Base-by-base conservation (phyloP, 345 rosid genomes). In the Hibiscus mutabilis region DNA sequence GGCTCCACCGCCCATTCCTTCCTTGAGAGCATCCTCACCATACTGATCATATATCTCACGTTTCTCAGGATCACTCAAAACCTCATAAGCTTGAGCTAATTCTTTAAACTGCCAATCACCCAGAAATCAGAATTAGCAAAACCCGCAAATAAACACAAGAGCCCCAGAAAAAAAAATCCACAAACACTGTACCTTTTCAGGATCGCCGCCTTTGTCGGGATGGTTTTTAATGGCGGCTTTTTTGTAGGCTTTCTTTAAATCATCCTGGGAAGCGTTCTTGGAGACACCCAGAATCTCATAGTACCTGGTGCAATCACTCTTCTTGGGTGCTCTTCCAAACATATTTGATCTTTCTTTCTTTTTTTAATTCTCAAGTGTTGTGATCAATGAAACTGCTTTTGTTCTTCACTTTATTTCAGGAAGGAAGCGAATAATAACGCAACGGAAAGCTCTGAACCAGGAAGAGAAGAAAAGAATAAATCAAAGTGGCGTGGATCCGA, bases 141-240 rank as follows among this genome's bases (percentile, higher is more conserved):
- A 16, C 56, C 56, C 56, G 6, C 2, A 7, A 15, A 27, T 29
- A 24, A 58, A 3, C 31, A 58, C 13, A 12, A 51, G 56, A 51
- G n/a, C 5, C 56, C 56, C 56, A 51, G 56, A 15, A 49, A n/a
- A 49, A n/a, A 51, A 18, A 52, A 52, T 52, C 57, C 18, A 0
- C 57, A 52, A 49, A 16, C 0, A 10, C 25, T 58, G 15, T 58
- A 91, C 97, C 96, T 91, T 91, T 74, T 89, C 97, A 6, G 98
- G 93, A 83, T 91, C 98, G 55, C 98, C 98, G 11, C 98, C 97
- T 81, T 93, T 93, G 58, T 93, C 97, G 18, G 98, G 98, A 75
- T 93, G 98, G 61, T 93, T 91, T 83, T 89, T 91, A 77, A 93
- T 89, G 33, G 98, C 98, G 52, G 98, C 97, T 57, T 85, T 93